Percentiles rank a stretch among this genome's conserved stretches.
These are phyloP conservation scores for Ogataea kodamae DNA, from an alignment of 805 yeast genomes.

Conservation along the genomic window DNA sequence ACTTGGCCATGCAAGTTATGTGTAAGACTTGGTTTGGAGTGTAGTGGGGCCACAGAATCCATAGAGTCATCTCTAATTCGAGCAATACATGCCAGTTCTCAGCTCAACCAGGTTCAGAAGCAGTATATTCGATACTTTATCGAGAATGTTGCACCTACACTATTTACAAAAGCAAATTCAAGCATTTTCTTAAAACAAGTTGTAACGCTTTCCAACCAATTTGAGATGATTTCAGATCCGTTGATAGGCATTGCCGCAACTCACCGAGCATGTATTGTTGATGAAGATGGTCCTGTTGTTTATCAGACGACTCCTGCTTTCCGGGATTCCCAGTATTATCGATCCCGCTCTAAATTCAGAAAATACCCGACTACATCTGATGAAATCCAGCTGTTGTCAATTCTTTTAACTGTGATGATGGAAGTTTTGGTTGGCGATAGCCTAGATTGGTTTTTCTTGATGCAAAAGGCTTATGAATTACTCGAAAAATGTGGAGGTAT, in stretches of 20 bases:
- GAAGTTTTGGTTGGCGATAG: slow-evolving; percentile 30
- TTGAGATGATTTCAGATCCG: slow-evolving; percentile 24
- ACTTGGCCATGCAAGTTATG: slow-evolving; percentile 27
- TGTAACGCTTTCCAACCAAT: slow-evolving; percentile 24
- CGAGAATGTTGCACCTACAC: slow-evolving; percentile 23
- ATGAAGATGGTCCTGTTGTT: slow-evolving; percentile 1
- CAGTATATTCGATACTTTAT: slow-evolving; percentile 27
- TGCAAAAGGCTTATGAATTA: slow-evolving; percentile 25
- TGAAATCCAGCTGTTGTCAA: slow-evolving; percentile 22
- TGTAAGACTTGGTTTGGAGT: slow-evolving; percentile 7
- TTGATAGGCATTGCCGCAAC: slow-evolving; percentile 29
- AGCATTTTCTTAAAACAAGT: slow-evolving; percentile 25
- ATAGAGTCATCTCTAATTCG: slow-evolving; percentile 2
- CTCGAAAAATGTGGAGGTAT: slow-evolving; percentile 28
- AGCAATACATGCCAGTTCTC: slow-evolving; percentile 4
- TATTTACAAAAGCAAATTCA: slow-evolving; percentile 28
- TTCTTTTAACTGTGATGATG: slow-evolving; percentile 24
- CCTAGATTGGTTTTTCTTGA: slow-evolving; percentile 27
- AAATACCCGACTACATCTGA: slow-evolving; percentile 6
- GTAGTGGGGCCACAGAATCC: slow-evolving; percentile 11
- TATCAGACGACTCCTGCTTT: slow-evolving; percentile 9
- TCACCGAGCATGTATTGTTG: slow-evolving; percentile 18
- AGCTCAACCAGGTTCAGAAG: slow-evolving; percentile 19
- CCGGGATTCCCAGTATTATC: slow-evolving; percentile 16
- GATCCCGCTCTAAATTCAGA: slow-evolving; percentile 17